Evolutionary conservation across 345 rosid species (phyloP).

Genomic region (Angophora floribunda): DNA sequence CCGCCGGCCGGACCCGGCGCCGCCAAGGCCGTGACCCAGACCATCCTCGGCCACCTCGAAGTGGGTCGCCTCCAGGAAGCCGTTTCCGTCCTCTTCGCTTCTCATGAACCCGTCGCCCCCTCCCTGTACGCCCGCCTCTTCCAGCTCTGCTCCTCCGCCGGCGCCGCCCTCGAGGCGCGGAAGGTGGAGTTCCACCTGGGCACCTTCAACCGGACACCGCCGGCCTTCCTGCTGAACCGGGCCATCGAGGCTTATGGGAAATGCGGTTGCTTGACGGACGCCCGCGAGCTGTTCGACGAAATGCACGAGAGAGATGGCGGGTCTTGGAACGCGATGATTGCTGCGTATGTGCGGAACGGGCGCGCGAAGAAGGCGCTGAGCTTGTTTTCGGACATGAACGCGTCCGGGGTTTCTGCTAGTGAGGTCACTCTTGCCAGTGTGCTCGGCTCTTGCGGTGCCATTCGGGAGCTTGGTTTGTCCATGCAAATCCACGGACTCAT

Average conservation of each 20-base stretch:
- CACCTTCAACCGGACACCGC: slow-evolving; percentile 40
- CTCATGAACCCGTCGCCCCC: slow-evolving; percentile 34
- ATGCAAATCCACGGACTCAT: slow-evolving; percentile 63
- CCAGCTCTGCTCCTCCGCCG: slow-evolving; percentile 34
- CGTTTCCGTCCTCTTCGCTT: slow-evolving; percentile 45
- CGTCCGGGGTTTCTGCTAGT: slow-evolving; percentile 30
- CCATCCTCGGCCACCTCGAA: slow-evolving; percentile 27
- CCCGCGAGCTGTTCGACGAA: slow-evolving; percentile 65
- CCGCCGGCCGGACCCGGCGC: background rate
- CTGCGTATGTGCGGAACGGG: slow-evolving; percentile 34
- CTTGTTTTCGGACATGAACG: slow-evolving; percentile 44
- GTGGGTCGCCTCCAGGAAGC: slow-evolving; percentile 42
- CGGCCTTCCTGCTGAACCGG: slow-evolving; percentile 49
- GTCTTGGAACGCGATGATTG: slow-evolving; percentile 80
- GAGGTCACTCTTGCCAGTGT: slow-evolving; percentile 58
- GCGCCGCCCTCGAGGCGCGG: slow-evolving; percentile 53
- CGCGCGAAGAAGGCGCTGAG: slow-evolving; percentile 22
- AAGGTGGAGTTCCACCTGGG: slow-evolving; percentile 65
- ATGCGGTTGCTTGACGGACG: slow-evolving; percentile 48
- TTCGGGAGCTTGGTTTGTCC: slow-evolving; percentile 24
- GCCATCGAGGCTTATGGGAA: slow-evolving; percentile 63
- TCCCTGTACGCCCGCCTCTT: slow-evolving; percentile 60
- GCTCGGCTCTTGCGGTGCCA: slow-evolving; percentile 37
- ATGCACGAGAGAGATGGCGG: slow-evolving; percentile 91
- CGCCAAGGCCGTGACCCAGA: slow-evolving; percentile 13